phyloP scores from a whole-genome alignment of 1,284 basidiomycete species.

The Irpex lacteus region DNA sequence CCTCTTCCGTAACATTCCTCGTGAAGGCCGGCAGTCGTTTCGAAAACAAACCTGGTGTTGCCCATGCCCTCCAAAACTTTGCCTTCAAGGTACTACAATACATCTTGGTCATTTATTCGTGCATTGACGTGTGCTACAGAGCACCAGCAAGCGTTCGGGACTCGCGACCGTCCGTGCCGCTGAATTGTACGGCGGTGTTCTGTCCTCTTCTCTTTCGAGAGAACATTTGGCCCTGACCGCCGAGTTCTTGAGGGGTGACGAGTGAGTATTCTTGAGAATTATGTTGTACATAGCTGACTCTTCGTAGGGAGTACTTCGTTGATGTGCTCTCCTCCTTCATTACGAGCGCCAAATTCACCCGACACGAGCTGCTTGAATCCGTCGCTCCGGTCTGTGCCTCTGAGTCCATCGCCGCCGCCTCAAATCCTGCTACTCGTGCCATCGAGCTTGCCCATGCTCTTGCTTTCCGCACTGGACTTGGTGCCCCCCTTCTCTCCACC shows the following conservation, averaged over 20 bases:
- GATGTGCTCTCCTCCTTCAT: conserved; percentile 83
- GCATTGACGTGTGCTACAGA: conserved; percentile 41
- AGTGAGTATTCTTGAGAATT: conserved; percentile 64
- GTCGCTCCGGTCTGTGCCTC: conserved; percentile 75
- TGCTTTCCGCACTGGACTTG: conserved; percentile 90
- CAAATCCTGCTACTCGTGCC: conserved; percentile 63
- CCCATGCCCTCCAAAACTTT: conserved; percentile 93
- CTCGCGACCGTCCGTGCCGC: conserved; percentile 90
- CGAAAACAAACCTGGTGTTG: conserved; percentile 83
- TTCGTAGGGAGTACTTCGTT: conserved; percentile 76
- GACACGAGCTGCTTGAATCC: conserved; percentile 85
- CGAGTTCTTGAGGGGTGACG: conserved; percentile 94
- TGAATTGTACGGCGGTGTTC: conserved; percentile 92
- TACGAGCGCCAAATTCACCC: conserved; percentile 79
- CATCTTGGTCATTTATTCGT: neutral
- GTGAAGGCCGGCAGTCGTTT: conserved; percentile 90
- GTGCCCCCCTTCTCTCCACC: conserved; percentile 82
- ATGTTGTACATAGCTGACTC: conserved; percentile 5
- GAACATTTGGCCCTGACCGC: conserved; percentile 90
- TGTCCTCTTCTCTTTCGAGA: conserved; percentile 83
- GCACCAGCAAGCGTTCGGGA: conserved; percentile 82
- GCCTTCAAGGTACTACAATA: conserved; percentile 79
- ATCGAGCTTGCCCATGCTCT: conserved; percentile 83
- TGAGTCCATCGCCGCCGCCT: conserved; percentile 65
- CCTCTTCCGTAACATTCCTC: conserved; percentile 82